A percentile compares a stretch with the other conserved stretches of the same genome.
Evolutionary conservation across 2,329 filamentous ascomycete species (phyloP).

Genomic region (Chaetomiaceae sp.): DNA sequence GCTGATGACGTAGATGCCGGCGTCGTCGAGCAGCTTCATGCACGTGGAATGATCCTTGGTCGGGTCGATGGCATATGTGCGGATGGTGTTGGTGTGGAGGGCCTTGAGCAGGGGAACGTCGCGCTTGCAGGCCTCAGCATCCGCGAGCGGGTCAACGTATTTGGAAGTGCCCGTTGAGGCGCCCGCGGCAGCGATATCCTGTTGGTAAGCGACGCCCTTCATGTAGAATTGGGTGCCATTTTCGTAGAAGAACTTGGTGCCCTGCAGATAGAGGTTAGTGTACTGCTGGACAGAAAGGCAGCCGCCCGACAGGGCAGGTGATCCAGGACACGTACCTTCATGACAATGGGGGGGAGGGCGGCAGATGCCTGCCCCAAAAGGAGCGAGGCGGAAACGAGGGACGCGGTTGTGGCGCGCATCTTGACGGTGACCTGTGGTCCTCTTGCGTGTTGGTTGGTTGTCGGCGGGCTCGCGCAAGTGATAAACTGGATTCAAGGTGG

Average conservation of each 20-base stretch:
- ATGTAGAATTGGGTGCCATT: constrained; percentile 69
- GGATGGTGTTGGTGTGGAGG: constrained; percentile 86
- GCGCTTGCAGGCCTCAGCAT: constrained; percentile 66
- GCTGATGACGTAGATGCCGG: constrained; percentile 91
- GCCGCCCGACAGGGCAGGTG: too few relatives aligned
- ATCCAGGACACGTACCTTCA: constrained; percentile 51
- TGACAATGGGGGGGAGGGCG: constrained; percentile 55
- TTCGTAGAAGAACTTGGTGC: constrained; percentile 70
- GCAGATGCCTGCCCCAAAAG: constrained; percentile 38
- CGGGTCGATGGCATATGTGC: constrained; percentile 90
- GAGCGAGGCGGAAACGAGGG: constrained; percentile 33
- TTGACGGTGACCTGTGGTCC: constrained; percentile 11
- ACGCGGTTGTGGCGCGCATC: constrained; percentile 29
- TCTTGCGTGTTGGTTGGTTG: neutral
- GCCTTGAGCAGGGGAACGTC: constrained; percentile 77
- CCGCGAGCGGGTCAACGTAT: constrained; percentile 80
- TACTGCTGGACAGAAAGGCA: too few relatives aligned
- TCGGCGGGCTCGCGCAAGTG: too few relatives aligned
- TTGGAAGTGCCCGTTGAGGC: constrained; percentile 42
- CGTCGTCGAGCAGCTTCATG: constrained; percentile 76
- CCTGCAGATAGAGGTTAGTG: constrained; percentile 23
- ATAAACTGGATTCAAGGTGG: neutral
- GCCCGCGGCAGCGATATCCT: constrained; percentile 61
- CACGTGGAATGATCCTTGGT: constrained; percentile 71
- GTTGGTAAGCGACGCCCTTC: constrained; percentile 92